Base-by-base conservation (phyloP, 129 eudicot genomes). In the Ambrosia artemisiifolia region DNA sequence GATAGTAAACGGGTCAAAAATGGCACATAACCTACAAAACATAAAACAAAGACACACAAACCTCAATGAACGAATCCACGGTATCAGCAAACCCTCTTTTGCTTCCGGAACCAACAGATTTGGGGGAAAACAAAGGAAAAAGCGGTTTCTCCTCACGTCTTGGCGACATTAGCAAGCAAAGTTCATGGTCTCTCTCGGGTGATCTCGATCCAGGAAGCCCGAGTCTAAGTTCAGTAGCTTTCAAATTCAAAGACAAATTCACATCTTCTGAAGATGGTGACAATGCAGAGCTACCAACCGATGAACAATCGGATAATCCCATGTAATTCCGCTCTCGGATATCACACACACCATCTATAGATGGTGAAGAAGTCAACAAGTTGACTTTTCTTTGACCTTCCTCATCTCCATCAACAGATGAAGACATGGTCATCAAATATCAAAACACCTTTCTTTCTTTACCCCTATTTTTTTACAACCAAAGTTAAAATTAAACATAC, bases 131-230 rank as follows among this genome's bases (percentile, higher is more conserved):
- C 78, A 85, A 62, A 3, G 90, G 90, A 42, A 82, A 79, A 32
- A 82, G 78, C 32, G 63, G 84, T 71, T 82, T 85, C 78, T 82
- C 86, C 28, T 82, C 75, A 12, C 82, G 74, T 51, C 78, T 81
- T 30, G 55, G 68, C 11, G 85, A 63, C 72, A 63, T 69, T 20
- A 51, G 24, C 13, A 69, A 74, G 59, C 57, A 17, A 33, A 69
- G 64, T 9, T 71, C 81, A 7, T 73, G 60, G 61, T 51, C 73
- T 34, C 84, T 72, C 19, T 71, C 80, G 24, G 89, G 86, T 14
- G 86, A 85, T 46, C 65, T 74, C 34, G 82, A 82, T 67, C 89
- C 89, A n/a, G 89, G 89, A 71, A 85, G 89, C 61, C 89, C 89
- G 35, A 85, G 84, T 79, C 86, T 78, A 54, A 85, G 73, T 67